Conservation (phyloP, 495 filamentous ascomycete species). For the Astrothelium subdiscretum region DNA sequence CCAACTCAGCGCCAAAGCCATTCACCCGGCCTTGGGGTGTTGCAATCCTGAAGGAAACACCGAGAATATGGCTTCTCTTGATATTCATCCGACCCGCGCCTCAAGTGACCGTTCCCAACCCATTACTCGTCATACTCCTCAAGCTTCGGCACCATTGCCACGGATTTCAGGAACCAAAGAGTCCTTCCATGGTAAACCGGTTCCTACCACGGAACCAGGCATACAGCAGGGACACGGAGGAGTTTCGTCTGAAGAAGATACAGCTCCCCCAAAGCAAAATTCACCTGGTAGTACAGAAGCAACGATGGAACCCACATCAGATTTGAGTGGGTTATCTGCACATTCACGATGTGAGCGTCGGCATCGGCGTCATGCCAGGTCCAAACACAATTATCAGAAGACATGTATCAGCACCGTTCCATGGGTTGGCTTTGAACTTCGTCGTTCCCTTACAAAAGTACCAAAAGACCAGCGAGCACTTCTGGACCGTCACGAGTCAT, state of each 20-base stretch:
- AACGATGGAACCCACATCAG: background rate
- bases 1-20: too few relatives aligned
- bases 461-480: slow-evolving; percentile 49
- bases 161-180: too few relatives aligned
- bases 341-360: background rate
- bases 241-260: background rate
- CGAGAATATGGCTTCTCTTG: too few relatives aligned
- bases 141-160: background rate
- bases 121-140: background rate
- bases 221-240: background rate
- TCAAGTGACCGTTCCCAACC: too few relatives aligned
- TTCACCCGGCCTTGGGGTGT: too few relatives aligned
- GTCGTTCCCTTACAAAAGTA: slow-evolving; percentile 39
- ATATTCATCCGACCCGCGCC: too few relatives aligned
- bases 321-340: background rate
- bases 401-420: background rate
- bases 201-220: background rate
- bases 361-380: background rate
- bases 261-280: background rate
- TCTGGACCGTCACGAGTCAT: slow-evolving; percentile 37
- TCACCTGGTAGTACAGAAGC: background rate
- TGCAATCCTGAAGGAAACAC: too few relatives aligned
- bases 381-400: background rate
- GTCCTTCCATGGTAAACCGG: background rate
- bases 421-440: slow-evolving; percentile 31